Evolutionary conservation across 2,329 filamentous ascomycete species (phyloP), one percentile per base, ranked within the genome.

Genomic region (Fusarium chuoi): DNA sequence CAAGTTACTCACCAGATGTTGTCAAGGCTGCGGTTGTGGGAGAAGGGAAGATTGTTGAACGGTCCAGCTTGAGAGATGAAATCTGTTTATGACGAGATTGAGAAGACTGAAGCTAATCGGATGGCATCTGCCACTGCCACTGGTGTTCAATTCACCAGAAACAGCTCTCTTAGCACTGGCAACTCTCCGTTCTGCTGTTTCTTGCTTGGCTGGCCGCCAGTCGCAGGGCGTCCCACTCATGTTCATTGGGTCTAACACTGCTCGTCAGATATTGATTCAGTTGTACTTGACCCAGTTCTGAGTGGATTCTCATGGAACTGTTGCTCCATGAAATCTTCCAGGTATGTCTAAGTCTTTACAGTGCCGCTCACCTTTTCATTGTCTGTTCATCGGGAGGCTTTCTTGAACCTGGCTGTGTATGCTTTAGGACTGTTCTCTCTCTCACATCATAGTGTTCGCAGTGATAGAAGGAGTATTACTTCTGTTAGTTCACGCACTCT

Each of bases 101-200:
- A 41, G 28, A 6, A 17, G 26, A 41, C 35, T 28, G 11, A 13
- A n/a, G 11, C 28, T 35, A 11, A 18, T 28, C 8, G 11, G 20
- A 52, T 7, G 0, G n/a, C 7, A 17, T 36, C 30, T 26, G 13
- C n/a, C n/a, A 36, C n/a, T 26, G 18, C 15, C 33, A 36, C 33
- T 36, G n/a, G 49, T 14, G 17, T 20, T 20, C 0, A 0, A 15
- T 12, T 26, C 2, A 0, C 13, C 1, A 36, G 8, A 9, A 22
- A 0, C 18, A 15, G 6, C 14, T 15, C 30, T 14, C 18, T 18
- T 55, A 24, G 35, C 35, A 41, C 35, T 30, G 24, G 24, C 15
- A n/a, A 6, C 11, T n/a, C 15, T 28, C 20, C 30, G 20, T 41
- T 39, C 24, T n/a, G 15, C 9, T 18, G 7, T 22, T 41, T 41